These are phyloP conservation scores for Coprinopsis sp. DNA, from an alignment of 768 basidiomycete genomes.

Conservation along the genomic window DNA sequence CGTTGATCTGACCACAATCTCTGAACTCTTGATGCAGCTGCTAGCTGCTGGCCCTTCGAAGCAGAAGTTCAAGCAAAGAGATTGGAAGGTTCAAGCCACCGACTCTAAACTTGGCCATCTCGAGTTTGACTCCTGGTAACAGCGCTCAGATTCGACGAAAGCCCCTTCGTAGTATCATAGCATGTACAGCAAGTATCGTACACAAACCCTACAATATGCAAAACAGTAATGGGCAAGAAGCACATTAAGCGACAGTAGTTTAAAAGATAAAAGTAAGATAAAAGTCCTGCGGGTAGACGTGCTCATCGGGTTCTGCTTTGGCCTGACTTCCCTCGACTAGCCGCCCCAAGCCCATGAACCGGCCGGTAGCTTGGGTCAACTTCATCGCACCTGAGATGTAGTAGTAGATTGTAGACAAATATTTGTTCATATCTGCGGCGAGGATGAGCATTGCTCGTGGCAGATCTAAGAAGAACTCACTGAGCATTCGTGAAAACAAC, in stretches of 20 bases:
- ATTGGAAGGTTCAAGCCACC: constrained; percentile 1
- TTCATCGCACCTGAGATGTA: constrained; percentile 71
- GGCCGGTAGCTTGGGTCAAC: constrained; percentile 79
- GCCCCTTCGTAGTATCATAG: background rate
- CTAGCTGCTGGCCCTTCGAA: background rate
- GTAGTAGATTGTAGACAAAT: constrained; percentile 80
- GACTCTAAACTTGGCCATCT: constrained; percentile 11
- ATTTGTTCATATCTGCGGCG: constrained; percentile 73
- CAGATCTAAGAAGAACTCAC: constrained; percentile 41
- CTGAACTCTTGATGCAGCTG: constrained; percentile 4
- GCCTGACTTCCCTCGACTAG: constrained; percentile 41
- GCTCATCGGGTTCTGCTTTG: too few species aligned
- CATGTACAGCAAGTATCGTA: too few species aligned
- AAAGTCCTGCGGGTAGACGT: too few species aligned
- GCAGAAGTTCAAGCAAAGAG: background rate
- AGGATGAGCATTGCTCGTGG: constrained; percentile 8
- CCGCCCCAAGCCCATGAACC: constrained; percentile 74
- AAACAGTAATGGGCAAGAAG: too few species aligned
- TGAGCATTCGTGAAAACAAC: constrained; percentile 89
- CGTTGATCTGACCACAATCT: constrained; percentile 1
- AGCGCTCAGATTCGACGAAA: too few species aligned
- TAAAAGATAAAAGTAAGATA: too few species aligned
- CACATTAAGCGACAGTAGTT: too few species aligned
- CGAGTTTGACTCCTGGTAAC: too few species aligned
- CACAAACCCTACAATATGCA: too few species aligned